Percentiles rank a stretch among this genome's conserved stretches.
These are phyloP conservation scores for Alternaria alternata DNA, from an alignment of 2,329 filamentous ascomycete genomes.

Conservation along the genomic window DNA sequence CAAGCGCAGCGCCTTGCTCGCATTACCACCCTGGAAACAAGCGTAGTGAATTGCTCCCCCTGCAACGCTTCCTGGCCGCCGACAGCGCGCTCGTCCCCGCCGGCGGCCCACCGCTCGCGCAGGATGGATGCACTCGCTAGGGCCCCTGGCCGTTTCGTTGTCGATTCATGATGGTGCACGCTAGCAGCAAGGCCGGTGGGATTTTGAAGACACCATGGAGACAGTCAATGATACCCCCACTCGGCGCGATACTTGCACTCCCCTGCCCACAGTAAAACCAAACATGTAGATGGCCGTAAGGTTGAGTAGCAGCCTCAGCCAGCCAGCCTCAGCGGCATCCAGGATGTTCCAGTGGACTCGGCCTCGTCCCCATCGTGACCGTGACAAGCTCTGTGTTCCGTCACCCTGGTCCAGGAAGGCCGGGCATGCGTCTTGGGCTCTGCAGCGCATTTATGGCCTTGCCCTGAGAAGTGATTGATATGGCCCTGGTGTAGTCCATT, in stretches of 20 bases:
- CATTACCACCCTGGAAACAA: slow-evolving; percentile 34
- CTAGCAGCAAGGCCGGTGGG: slow-evolving; percentile 27
- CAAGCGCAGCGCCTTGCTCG: slow-evolving; percentile 32
- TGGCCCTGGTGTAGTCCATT: neutral
- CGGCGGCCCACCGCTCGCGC: slow-evolving; percentile 26
- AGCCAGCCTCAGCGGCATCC: slow-evolving; percentile 20
- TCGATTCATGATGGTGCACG: slow-evolving; percentile 40
- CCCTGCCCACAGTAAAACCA: slow-evolving; percentile 37
- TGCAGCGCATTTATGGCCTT: neutral
- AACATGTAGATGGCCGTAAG: slow-evolving; percentile 22
- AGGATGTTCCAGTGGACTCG: slow-evolving; percentile 11
- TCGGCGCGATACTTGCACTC: slow-evolving; percentile 20
- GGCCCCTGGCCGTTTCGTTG: slow-evolving; percentile 40
- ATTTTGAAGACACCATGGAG: slow-evolving; percentile 38
- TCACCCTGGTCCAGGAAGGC: slow-evolving; percentile 25
- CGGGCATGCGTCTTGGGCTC: slow-evolving; percentile 24
- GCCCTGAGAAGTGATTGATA: neutral
- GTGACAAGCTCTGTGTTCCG: slow-evolving; percentile 20
- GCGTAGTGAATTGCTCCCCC: slow-evolving; percentile 30
- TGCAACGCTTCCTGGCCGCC: slow-evolving; percentile 27
- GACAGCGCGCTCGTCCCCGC: slow-evolving; percentile 27
- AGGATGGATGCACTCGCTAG: slow-evolving; percentile 31
- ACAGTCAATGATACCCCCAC: slow-evolving; percentile 42
- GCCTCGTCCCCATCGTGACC: slow-evolving; percentile 4
- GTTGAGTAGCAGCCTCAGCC: slow-evolving; percentile 26